Conservation (phyloP, 2,329 filamentous ascomycete genomes). For the Colletotrichum sp. region DNA sequence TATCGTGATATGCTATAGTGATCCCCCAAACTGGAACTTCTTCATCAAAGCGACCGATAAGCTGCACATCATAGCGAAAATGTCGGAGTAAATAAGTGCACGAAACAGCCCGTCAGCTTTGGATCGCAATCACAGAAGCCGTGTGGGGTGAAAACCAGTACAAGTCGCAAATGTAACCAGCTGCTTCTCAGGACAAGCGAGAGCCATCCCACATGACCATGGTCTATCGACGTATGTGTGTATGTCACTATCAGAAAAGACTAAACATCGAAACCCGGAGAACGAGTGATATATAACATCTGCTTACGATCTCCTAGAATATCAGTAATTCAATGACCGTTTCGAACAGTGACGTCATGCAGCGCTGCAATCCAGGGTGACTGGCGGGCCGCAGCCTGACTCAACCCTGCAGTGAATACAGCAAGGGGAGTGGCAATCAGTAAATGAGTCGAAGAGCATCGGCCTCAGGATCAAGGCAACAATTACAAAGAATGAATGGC, state of each 20-base stretch:
- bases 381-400: background rate
- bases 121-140: rapidly evolving
- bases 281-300: rapidly evolving
- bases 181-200: background rate
- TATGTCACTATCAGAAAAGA: background rate
- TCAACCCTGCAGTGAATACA: background rate
- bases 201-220: background rate
- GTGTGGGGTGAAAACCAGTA: rapidly evolving
- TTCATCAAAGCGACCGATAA: rapidly evolving
- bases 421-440: background rate
- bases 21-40: rapidly evolving
- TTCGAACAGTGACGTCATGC: background rate
- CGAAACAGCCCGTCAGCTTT: background rate
- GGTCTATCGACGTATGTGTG: background rate
- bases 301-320: background rate
- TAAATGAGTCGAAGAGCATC: background rate
- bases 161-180: background rate
- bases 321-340: background rate
- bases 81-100: background rate
- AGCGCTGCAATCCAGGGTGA: rapidly evolving
- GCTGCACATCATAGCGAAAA: background rate
- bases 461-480: background rate
- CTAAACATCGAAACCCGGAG: background rate
- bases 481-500: rapidly evolving
- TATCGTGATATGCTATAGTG: rapidly evolving